Conservation (phyloP, 2,329 filamentous ascomycete species). For the Apiospora aurea region DNA sequence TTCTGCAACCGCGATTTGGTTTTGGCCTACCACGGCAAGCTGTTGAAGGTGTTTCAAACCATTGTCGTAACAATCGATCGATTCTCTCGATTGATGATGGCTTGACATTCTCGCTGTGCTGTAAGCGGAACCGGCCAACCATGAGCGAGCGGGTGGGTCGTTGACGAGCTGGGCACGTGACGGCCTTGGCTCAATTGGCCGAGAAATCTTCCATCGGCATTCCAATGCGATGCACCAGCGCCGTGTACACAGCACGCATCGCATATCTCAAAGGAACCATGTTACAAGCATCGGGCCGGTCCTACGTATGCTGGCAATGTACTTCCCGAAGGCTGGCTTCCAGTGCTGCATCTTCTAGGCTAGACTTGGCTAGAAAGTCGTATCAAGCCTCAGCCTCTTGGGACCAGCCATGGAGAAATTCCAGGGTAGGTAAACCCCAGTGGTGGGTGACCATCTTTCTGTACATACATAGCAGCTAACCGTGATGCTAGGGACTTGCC, state of each 20-base stretch:
- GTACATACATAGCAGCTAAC: not conserved
- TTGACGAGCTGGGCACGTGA: not conserved
- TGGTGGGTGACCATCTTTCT: not conserved
- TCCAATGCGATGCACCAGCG: not conserved
- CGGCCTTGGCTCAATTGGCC: not conserved
- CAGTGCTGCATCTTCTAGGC: not conserved
- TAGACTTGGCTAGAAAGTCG: not conserved
- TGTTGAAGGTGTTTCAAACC: not conserved
- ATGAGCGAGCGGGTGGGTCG: not conserved
- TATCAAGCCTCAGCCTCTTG: slow-evolving; percentile 10
- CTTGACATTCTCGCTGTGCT: not conserved
- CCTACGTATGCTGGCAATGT: slow-evolving; percentile 44
- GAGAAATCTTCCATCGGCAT: slow-evolving; percentile 7
- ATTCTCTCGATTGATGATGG: not conserved
- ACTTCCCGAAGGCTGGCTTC: slow-evolving; percentile 29
- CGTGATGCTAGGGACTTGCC: slow-evolving; percentile 35
- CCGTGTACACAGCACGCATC: not conserved
- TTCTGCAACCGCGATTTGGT: not conserved
- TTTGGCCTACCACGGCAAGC: no score
- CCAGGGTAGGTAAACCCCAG: not conserved
- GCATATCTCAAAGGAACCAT: slow-evolving; percentile 30
- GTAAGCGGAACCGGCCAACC: not conserved
- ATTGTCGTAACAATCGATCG: not conserved
- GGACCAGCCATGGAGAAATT: not conserved
- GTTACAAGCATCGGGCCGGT: slow-evolving; percentile 38